phyloP scores from a whole-genome alignment of 768 basidiomycete species.

The Hygrophorus russula region DNA sequence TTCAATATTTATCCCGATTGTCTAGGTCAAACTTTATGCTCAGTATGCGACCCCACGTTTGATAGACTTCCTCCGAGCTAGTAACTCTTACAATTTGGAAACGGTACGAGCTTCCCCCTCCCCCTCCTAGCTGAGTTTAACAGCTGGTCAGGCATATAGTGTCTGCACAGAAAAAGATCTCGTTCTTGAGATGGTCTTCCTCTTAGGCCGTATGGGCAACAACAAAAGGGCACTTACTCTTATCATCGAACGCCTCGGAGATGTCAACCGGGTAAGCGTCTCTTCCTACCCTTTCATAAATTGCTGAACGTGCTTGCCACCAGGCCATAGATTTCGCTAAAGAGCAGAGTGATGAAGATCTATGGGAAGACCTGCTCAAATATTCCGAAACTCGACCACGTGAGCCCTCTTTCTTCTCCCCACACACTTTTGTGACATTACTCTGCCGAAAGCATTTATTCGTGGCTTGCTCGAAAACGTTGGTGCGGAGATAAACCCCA shows the following conservation, averaged over 20 bases:
- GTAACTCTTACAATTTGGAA: slow-evolving; percentile 86
- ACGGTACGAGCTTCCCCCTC: slow-evolving; percentile 29
- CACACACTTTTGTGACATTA: background rate
- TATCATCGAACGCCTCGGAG: slow-evolving; percentile 90
- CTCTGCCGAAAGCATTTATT: slow-evolving; percentile 64
- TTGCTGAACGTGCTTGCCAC: background rate
- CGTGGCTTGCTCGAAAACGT: slow-evolving; percentile 92
- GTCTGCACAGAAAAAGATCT: slow-evolving; percentile 79
- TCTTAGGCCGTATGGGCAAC: slow-evolving; percentile 95
- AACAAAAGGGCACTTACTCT: slow-evolving; percentile 90
- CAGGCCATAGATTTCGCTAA: slow-evolving; percentile 98
- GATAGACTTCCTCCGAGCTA: slow-evolving; percentile 86
- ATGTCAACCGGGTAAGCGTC: slow-evolving; percentile 68
- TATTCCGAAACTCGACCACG: slow-evolving; percentile 93
- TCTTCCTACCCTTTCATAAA: background rate
- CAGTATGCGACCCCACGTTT: slow-evolving; percentile 70
- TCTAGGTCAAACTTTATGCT: slow-evolving; percentile 80
- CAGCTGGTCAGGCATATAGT: slow-evolving; percentile 55
- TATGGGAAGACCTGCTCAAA: slow-evolving; percentile 92
- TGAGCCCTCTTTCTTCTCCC: slow-evolving; percentile 20
- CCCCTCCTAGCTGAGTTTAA: slow-evolving; percentile 2
- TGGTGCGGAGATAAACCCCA: slow-evolving; percentile 91
- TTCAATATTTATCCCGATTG: background rate
- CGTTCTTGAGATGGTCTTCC: slow-evolving; percentile 95
- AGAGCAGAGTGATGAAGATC: slow-evolving; percentile 91